phyloP scores from a whole-genome alignment of 129 eudicot species.

The Mikania micrantha region DNA sequence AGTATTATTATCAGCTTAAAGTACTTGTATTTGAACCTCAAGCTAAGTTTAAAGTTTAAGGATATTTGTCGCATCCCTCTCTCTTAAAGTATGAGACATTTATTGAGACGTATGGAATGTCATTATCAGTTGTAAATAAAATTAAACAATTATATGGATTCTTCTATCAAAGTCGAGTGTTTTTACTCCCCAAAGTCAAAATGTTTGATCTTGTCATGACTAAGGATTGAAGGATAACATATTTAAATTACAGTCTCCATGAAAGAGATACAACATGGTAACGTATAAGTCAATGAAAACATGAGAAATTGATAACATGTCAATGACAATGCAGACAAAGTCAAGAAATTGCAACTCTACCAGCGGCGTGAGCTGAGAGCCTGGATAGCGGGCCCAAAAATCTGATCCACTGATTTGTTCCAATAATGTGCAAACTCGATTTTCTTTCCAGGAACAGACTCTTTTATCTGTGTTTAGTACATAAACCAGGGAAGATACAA shows the following conservation, averaged over 20 bases:
- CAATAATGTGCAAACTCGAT: slow-evolving; percentile 43
- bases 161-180: neutral
- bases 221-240: neutral
- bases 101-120: slow-evolving; percentile 2
- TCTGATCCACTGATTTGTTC: slow-evolving; percentile 62
- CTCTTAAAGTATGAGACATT: neutral
- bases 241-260: neutral
- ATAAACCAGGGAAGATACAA: neutral
- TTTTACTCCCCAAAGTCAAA: neutral
- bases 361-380: slow-evolving; percentile 47
- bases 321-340: neutral
- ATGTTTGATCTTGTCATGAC: neutral
- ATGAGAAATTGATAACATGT: neutral
- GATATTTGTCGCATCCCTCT: neutral
- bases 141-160: neutral
- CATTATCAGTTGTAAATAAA: neutral
- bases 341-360: slow-evolving; percentile 27
- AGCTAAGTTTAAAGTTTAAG: slow-evolving; percentile 4
- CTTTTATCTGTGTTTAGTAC: slow-evolving; percentile 19
- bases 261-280: neutral
- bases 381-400: slow-evolving; percentile 41
- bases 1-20: slow-evolving; percentile 34
- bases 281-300: neutral
- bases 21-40: neutral
- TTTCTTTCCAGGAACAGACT: slow-evolving; percentile 28